Conservation (phyloP, 495 filamentous ascomycete genomes). For the Astrothelium subdiscretum region DNA sequence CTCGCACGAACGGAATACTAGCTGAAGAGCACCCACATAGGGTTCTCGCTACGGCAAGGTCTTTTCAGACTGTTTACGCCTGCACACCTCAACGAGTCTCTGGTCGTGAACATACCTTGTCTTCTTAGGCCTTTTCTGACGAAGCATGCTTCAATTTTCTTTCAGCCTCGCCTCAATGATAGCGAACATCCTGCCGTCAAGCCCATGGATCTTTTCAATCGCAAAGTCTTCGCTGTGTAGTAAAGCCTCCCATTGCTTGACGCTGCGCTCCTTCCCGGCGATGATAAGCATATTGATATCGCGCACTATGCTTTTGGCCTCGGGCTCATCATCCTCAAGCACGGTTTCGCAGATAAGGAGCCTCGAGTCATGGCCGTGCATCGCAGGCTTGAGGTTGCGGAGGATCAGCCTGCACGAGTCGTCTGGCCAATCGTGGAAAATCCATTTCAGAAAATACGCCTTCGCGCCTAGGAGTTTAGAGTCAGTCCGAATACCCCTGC, state of each 20-base stretch:
- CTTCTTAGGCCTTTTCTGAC: no score
- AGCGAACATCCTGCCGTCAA: background rate
- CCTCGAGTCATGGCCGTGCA: slow-evolving; percentile 7
- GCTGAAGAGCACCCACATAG: no score
- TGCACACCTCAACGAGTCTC: no score
- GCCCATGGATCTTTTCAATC: slow-evolving; percentile 2
- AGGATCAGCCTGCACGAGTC: slow-evolving; percentile 4
- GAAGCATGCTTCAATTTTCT: background rate
- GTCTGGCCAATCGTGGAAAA: slow-evolving; percentile 12
- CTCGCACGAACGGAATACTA: no score
- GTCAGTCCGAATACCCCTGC: no score
- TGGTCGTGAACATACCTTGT: no score
- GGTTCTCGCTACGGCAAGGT: no score
- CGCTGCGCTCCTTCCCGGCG: slow-evolving; percentile 9
- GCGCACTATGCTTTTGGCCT: background rate
- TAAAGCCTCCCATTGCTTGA: slow-evolving; percentile 7
- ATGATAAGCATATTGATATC: slow-evolving; percentile 13
- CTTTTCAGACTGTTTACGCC: no score
- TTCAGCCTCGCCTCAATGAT: slow-evolving; percentile 11
- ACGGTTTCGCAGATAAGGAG: slow-evolving; percentile 10
- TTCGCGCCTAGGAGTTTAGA: background rate
- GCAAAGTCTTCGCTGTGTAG: background rate
- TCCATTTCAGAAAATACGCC: slow-evolving; percentile 7
- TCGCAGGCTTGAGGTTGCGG: slow-evolving; percentile 4
- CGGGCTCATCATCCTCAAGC: slow-evolving; percentile 1